phyloP scores from a whole-genome alignment of 371 early-diverging fungal species.

The Syncephalis plumigaleata region DNA sequence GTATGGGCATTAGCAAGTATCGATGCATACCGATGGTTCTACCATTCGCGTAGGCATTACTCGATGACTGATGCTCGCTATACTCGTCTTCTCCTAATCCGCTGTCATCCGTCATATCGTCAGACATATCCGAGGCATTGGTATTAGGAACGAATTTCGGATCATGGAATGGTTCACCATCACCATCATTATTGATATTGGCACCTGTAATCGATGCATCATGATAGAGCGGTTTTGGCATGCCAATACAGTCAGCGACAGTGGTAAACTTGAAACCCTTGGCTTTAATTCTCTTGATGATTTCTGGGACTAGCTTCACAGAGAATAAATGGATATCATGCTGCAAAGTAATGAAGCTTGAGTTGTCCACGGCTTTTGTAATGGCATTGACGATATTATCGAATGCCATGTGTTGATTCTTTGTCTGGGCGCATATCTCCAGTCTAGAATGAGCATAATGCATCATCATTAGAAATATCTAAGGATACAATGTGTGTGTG shows the following conservation, averaged over 20 bases:
- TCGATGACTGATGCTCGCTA: too few relatives aligned
- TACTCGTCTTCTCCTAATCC: too few relatives aligned
- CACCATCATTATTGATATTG: too few relatives aligned
- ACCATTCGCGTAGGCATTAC: too few relatives aligned
- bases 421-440: neutral
- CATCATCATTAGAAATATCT: neutral
- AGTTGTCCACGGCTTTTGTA: neutral
- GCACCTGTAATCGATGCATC: neutral
- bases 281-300: constrained; percentile 13
- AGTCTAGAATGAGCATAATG: neutral
- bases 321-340: constrained; percentile 27
- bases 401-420: neutral
- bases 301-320: constrained; percentile 11
- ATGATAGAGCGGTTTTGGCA: constrained; percentile 1
- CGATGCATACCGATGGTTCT: too few relatives aligned
- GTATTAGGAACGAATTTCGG: too few relatives aligned
- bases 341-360: constrained; percentile 12
- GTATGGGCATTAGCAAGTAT: too few relatives aligned
- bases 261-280: constrained; percentile 24
- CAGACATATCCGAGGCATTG: too few relatives aligned
- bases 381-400: neutral
- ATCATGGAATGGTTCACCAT: too few relatives aligned
- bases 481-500: too few relatives aligned
- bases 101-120: too few relatives aligned
- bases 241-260: constrained; percentile 24